phyloP scores from a whole-genome alignment of 768 basidiomycete genomes.

The Naganishia vaughanmartiniae region DNA sequence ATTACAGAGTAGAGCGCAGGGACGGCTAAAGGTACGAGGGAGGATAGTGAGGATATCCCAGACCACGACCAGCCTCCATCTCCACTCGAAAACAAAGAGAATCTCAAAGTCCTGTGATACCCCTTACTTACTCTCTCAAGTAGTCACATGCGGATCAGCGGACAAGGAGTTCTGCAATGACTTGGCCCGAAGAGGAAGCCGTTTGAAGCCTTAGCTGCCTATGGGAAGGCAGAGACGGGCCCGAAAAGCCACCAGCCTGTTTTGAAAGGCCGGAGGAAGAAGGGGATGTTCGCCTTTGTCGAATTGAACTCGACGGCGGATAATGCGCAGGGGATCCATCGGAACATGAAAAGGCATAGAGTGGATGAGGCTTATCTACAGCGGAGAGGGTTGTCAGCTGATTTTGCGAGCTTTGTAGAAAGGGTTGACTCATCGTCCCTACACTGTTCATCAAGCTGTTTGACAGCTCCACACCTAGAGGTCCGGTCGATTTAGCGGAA shows the following conservation, averaged over 20 bases:
- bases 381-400: no score
- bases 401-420: no score
- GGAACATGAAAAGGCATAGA: no score
- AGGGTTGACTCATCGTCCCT: no score
- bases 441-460: no score
- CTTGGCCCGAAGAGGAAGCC: not conserved
- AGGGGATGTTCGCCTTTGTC: not conserved
- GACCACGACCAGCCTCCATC: not conserved
- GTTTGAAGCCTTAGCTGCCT: not conserved
- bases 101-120: not conserved
- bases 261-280: slow-evolving; percentile 2
- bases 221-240: not conserved
- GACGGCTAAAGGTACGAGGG: not conserved
- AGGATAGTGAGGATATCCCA: not conserved
- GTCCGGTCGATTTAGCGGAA: no score
- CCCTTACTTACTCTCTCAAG: not conserved
- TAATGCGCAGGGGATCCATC: no score
- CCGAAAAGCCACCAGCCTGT: not conserved
- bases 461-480: no score
- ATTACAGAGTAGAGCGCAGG: not conserved
- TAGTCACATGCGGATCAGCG: not conserved
- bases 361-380: no score
- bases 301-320: not conserved
- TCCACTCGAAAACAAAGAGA: not conserved
- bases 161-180: not conserved